A percentile compares a stretch with the other conserved stretches of the same genome.
Evolutionary conservation across 306 rosid species (phyloP).

Genomic region (Inga leiocalycina): DNA sequence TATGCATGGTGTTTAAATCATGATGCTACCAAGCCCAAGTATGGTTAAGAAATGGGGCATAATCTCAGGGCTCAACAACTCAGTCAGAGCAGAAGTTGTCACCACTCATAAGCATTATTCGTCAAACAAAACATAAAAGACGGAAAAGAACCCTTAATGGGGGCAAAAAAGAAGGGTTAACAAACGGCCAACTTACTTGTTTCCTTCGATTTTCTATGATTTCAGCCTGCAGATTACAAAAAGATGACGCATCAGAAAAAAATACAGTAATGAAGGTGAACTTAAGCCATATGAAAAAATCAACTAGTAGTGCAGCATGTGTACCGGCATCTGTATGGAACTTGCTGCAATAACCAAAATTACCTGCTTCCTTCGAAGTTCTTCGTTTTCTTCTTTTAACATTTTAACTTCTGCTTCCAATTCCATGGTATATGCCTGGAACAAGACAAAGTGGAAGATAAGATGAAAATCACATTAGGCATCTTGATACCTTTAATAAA

Average conservation of each 20-base stretch:
- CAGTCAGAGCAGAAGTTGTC: neutral
- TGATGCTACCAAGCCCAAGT: conserved; percentile 5
- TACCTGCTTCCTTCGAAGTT: conserved; percentile 82
- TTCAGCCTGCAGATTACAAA: conserved; percentile 65
- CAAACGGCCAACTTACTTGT: conserved; percentile 58
- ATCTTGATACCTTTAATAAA: conserved; percentile 18
- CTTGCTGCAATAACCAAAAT: conserved; percentile 2
- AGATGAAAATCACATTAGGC: conserved; percentile 25
- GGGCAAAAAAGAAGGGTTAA: neutral
- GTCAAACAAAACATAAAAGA: conserved; percentile 14
- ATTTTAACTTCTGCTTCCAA: conserved; percentile 92
- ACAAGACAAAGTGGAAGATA: conserved; percentile 35
- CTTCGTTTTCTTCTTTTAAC: conserved; percentile 87
- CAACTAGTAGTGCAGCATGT: neutral
- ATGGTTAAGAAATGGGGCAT: conserved; percentile 5
- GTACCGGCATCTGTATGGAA: conserved; percentile 1
- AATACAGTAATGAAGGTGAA: neutral
- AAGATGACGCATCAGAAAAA: conserved; percentile 26
- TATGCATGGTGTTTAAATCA: neutral
- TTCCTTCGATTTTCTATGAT: conserved; percentile 78
- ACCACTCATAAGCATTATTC: neutral
- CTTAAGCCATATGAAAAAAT: conserved; percentile 10
- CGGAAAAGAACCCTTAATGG: conserved; percentile 5
- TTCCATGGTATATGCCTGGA: conserved; percentile 93
- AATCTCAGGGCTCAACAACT: neutral